Percentiles rank a stretch among this genome's conserved stretches.
phyloP scores from a whole-genome alignment of 768 basidiomycete genomes.

The Naganishia onofrii region DNA sequence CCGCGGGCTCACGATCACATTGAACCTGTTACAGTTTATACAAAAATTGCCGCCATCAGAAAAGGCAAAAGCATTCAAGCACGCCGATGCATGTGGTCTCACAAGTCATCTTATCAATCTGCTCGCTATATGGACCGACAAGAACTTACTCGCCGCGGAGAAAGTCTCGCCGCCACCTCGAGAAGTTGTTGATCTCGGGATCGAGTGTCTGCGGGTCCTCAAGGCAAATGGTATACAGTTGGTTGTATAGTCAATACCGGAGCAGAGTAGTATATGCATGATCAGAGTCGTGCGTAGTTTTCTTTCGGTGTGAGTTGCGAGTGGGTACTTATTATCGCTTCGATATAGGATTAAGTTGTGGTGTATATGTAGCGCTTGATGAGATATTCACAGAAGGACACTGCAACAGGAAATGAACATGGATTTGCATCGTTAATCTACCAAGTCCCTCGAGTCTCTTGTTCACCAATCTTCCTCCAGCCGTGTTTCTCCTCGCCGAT shows the following conservation, averaged over 20 bases:
- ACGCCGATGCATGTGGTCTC: conserved; percentile 61
- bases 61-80: conserved; percentile 48
- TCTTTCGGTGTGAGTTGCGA: too few species aligned
- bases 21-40: conserved; percentile 62
- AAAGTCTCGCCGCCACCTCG: conserved; percentile 24
- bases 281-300: not conserved
- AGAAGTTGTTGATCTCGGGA: conserved; percentile 38
- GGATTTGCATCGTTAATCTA: not conserved
- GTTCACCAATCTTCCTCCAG: conserved; percentile 26
- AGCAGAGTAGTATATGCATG: not conserved
- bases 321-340: too few species aligned
- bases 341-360: too few species aligned
- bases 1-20: conserved; percentile 71
- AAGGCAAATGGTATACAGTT: conserved; percentile 30
- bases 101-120: conserved; percentile 55
- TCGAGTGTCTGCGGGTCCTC: conserved; percentile 40
- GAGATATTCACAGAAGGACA: not conserved
- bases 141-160: conserved; percentile 31
- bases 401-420: not conserved
- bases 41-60: conserved; percentile 44
- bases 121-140: conserved; percentile 25
- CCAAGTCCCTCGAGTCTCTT: conserved; percentile 27
- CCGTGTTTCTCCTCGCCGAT: conserved; percentile 5
- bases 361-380: not conserved
- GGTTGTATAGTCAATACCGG: not conserved